Base-by-base conservation (phyloP, 1,139 yeast species). In the Fermentozyma sake region DNA sequence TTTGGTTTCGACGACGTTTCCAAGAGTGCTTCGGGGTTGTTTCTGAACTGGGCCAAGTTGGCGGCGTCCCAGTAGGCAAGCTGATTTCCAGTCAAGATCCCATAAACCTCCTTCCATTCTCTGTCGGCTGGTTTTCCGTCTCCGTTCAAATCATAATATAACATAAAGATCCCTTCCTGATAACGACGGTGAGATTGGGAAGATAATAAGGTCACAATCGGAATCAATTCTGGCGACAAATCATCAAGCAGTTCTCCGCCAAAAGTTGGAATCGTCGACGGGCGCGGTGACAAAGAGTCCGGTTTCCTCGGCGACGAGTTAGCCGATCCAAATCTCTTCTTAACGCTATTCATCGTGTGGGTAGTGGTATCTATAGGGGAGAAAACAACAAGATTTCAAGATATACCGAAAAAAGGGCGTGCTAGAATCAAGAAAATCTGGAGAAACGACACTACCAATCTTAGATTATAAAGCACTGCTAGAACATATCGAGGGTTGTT, bases 31-130 rank as follows among this genome's bases (percentile, higher is more conserved):
- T 67, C 72, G 2, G 75, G 74, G 42, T 65, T 60, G 34, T 57
- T 58, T 37, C 64, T 63, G 45, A 63, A 71, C 32, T 65, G 69
- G 16, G 84, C 83, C 36, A 87, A 61, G 37, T 72, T 72, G 23
- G 79, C 79, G 1, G 95, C 94, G 53, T 86, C 89, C 96, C 96
- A 89, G 40, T 85, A 75, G 1, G 96, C 94, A 35, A 91, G 61
- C 45, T 87, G 95, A 34, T 87, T 84, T 10, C 98, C 98, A 6
- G 86, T 76, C 25, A 91, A 64, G 15, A 85, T 86, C 24, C 95
- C 97, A 53, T 83, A 91, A 11, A 87, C 96, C 53, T 91, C 96
- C 34, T 72, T 70, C 98, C 98, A 91, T 45, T 73, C 72, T 28
- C 96, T 68, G 30, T 81, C 86, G 0, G 78, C 73, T 0, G 95